Percentiles rank a stretch among this genome's conserved stretches.
phyloP scores from a whole-genome alignment of 306 rosid species.

The Argentina anserina region DNA sequence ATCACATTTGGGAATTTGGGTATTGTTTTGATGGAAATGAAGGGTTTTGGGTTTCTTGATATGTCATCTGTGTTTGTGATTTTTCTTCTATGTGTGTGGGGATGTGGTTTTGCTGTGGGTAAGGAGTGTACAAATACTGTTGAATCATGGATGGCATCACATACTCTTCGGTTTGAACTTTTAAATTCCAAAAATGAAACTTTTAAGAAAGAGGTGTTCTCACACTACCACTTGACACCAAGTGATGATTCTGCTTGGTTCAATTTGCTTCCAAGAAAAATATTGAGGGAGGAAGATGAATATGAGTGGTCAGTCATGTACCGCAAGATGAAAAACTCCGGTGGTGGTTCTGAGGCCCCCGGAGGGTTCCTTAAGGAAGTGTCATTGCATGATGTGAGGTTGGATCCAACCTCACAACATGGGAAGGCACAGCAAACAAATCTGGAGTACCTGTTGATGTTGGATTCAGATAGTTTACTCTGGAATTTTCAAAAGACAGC shows the following conservation, averaged over 20 bases:
- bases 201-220: constrained; percentile 48
- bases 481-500: constrained; percentile 86
- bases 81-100: constrained; percentile 23
- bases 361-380: constrained; percentile 60
- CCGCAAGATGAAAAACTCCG: constrained; percentile 46
- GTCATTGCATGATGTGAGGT: constrained; percentile 59
- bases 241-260: constrained; percentile 74
- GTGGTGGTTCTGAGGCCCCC: constrained; percentile 27
- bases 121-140: constrained; percentile 71
- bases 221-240: constrained; percentile 66
- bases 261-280: constrained; percentile 58
- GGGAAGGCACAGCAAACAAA: constrained; percentile 65
- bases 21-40: constrained; percentile 31
- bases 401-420: constrained; percentile 50
- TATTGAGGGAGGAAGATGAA: constrained; percentile 42
- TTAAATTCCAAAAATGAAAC: constrained; percentile 52
- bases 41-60: constrained; percentile 22
- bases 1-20: constrained; percentile 21
- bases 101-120: constrained; percentile 27
- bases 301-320: constrained; percentile 59
- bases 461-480: constrained; percentile 64
- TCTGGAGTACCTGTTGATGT: constrained; percentile 68
- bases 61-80: constrained; percentile 19
- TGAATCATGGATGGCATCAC: constrained; percentile 47
- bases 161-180: constrained; percentile 38